Conservation (phyloP, 352 stramenopile species). For the Nothophytophthora sp. region DNA sequence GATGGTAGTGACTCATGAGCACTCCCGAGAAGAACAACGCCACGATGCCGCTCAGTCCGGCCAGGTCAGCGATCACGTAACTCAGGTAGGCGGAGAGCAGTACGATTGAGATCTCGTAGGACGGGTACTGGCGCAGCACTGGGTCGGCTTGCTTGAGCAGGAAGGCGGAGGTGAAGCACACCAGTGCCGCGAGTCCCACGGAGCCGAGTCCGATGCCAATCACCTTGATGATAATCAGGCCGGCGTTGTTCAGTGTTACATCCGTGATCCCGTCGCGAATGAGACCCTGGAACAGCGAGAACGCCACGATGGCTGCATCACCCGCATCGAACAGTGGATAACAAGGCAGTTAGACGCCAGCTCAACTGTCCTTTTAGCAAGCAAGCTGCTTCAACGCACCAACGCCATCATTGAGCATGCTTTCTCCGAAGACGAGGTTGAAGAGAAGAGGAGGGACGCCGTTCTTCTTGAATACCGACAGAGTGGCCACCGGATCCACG, state of each 20-base stretch:
- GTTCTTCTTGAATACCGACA: constrained; percentile 94
- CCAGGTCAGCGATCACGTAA: constrained; percentile 77
- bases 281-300: constrained; percentile 79
- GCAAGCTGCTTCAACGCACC: constrained; percentile 31
- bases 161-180: constrained; percentile 82
- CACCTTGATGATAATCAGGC: constrained; percentile 80
- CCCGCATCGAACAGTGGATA: constrained; percentile 29
- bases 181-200: constrained; percentile 63
- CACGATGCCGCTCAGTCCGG: constrained; percentile 91
- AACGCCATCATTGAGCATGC: constrained; percentile 95
- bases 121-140: constrained; percentile 71
- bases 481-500: constrained; percentile 92
- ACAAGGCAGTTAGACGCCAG: constrained; percentile 5
- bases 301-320: constrained; percentile 74
- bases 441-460: constrained; percentile 88
- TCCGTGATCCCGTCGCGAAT: constrained; percentile 74
- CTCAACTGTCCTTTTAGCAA: constrained; percentile 35
- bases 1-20: constrained; percentile 87
- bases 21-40: constrained; percentile 94
- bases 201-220: constrained; percentile 85
- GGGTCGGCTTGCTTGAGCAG: constrained; percentile 80
- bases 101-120: constrained; percentile 89
- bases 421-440: constrained; percentile 96
- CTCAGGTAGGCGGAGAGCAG: constrained; percentile 82
- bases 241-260: constrained; percentile 71